Base-by-base conservation (phyloP, 352 stramenopile species). In the Plasmopara muralis region DNA sequence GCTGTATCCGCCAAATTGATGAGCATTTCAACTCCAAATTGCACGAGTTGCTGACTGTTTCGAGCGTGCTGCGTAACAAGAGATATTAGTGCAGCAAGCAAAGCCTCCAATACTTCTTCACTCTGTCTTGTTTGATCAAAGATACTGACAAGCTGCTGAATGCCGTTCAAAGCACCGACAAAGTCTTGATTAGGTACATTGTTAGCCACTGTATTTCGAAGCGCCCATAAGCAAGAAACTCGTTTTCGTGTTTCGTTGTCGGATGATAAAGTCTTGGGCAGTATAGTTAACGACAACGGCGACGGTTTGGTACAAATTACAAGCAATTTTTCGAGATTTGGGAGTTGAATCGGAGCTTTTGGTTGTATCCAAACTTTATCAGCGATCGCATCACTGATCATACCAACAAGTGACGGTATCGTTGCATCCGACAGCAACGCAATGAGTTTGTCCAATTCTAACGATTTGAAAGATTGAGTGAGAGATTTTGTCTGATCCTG, bases 351-450 rank as follows among this genome's bases (percentile, higher is more conserved):
- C 34, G 88, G 79, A 45, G 72, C 65, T 14, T 66, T 83, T 12
- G 75, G 70, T 44, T 57, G 62, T 25, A 70, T 77, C 81, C 78
- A 89, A 8, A 89, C 81, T 50, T 89, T 70, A 50, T 95, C 72
- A 4, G 83, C 80, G 48, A 95, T 87, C 33, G 76, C 77, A 43
- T 93, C 84, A 43, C 72, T 78, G 30, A 81, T 68, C 70, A 88
- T 77, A 30, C 66, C 79, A 9, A 90, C 72, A 2, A 89, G 47
- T 1, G 77, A 68, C 28, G 80, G 68, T 14, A 70, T 83, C 9
- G 67, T 58, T 2, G 74, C 68, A n/a, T 82, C 57, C 5, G 55
- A 53, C 0, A 93, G 63, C 50, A 95, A 58, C 18, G 68, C 53
- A 34, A 95, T 68, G 31, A 95, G 70, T 41, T 76, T 82, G 48